Conservation (phyloP, 108 stramenopile species). For the Discostella stelligeroides region DNA sequence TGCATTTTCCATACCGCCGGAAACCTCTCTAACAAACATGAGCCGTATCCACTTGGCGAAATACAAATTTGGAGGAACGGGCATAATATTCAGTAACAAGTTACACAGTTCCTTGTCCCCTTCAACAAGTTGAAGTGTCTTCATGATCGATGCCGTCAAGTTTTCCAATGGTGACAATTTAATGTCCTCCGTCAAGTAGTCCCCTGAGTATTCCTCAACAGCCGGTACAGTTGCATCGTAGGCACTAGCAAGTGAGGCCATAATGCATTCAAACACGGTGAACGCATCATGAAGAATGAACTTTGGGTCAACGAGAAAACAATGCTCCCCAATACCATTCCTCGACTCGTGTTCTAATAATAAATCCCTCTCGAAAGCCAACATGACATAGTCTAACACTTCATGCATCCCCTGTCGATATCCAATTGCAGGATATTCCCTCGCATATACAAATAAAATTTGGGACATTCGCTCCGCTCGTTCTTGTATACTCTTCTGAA, state of each 20-base stretch:
- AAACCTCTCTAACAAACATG: constrained; percentile 75
- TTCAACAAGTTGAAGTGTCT: constrained; percentile 58
- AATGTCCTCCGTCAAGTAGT: too few relatives aligned
- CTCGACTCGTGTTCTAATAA: constrained; percentile 7
- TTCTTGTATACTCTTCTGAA: constrained; percentile 34
- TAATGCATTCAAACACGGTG: constrained; percentile 58
- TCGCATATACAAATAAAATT: constrained; percentile 53
- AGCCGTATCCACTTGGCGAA: constrained; percentile 80
- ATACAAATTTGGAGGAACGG: constrained; percentile 51
- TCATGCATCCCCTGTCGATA: constrained; percentile 93
- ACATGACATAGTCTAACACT: constrained; percentile 67
- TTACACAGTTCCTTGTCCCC: constrained; percentile 57
- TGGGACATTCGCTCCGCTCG: constrained; percentile 38
- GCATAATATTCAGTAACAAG: constrained; percentile 38
- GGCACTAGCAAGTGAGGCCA: constrained; percentile 59
- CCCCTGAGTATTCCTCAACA: too few relatives aligned
- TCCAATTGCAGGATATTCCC: constrained; percentile 65
- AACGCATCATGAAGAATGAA: constrained; percentile 56
- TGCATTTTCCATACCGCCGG: constrained; percentile 42
- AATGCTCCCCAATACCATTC: constrained; percentile 24
- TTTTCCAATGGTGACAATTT: constrained; percentile 39
- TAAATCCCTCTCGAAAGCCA: constrained; percentile 71
- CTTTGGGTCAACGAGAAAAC: constrained; percentile 52
- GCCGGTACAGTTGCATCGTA: constrained; percentile 56
- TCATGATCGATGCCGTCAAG: constrained; percentile 65